Evolutionary conservation across 202 grass and related monocot species (phyloP).

Genomic region (Schoenoplectus tabernaemontani): DNA sequence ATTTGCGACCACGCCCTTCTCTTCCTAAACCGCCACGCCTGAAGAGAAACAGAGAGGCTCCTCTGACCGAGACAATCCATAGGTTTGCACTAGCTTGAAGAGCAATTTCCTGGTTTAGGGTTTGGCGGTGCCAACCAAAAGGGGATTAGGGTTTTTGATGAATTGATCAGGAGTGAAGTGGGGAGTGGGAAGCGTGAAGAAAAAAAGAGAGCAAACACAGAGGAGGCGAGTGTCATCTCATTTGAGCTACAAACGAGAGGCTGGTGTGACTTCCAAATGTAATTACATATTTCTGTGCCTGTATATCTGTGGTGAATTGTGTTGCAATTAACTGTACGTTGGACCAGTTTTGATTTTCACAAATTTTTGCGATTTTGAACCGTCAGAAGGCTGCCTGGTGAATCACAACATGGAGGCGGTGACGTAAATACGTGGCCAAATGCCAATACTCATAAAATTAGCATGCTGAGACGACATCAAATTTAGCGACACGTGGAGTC

Average conservation of each 20-base stretch:
- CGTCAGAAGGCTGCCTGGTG: background rate
- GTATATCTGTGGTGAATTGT: background rate
- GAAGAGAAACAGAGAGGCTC: conserved; percentile 47
- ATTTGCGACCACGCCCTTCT: conserved; percentile 1
- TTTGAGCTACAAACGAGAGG: conserved; percentile 22
- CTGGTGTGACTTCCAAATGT: conserved; percentile 7
- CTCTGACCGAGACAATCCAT: conserved; percentile 48
- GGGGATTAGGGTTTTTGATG: background rate
- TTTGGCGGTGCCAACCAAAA: background rate
- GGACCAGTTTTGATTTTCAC: background rate
- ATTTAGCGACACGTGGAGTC: conserved; percentile 27
- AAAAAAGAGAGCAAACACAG: background rate
- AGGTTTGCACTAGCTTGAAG: background rate
- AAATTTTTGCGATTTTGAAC: background rate
- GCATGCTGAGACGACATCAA: conserved; percentile 3
- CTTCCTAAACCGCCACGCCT: conserved; percentile 28
- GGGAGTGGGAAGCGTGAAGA: conserved; percentile 1
- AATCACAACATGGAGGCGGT: background rate
- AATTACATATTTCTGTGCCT: background rate
- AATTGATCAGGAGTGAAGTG: background rate
- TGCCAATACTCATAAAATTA: no score
- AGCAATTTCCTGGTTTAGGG: background rate
- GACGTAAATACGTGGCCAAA: background rate
- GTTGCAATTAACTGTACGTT: background rate
- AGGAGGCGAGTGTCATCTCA: background rate